Evolutionary conservation across 163 green algal species (phyloP).

Genomic region (Scenedesmus sp.): DNA sequence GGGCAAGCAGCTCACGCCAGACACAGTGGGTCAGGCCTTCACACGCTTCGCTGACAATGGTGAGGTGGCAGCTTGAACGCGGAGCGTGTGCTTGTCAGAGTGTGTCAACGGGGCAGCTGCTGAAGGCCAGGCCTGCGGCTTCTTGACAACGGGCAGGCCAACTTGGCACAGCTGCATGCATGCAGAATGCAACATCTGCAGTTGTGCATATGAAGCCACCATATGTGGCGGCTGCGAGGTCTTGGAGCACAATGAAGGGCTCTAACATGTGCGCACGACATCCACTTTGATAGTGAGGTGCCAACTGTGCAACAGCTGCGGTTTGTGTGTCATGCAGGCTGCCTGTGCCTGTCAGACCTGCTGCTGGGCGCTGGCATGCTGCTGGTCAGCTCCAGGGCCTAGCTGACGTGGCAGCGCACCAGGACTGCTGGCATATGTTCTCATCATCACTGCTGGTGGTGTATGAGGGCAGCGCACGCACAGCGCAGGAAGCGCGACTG

Average conservation of each 20-base stretch:
- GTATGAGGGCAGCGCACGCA: conserved; percentile 86
- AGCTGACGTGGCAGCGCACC: conserved; percentile 74
- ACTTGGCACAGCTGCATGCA: too few species aligned
- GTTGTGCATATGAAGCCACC: too few species aligned
- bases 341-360: conserved; percentile 13
- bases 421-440: conserved; percentile 81
- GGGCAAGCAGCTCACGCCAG: conserved; percentile 83
- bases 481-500: conserved; percentile 67
- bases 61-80: conserved; percentile 44
- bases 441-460: conserved; percentile 87
- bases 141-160: too few species aligned
- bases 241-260: too few species aligned
- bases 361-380: conserved; percentile 10
- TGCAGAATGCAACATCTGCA: too few species aligned
- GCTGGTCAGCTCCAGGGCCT: conserved; percentile 75
- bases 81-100: not conserved
- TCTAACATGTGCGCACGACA: too few species aligned
- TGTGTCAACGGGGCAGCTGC: too few species aligned
- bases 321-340: not conserved
- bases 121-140: too few species aligned
- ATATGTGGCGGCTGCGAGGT: too few species aligned
- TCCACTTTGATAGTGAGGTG: too few species aligned
- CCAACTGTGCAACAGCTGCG: too few species aligned
- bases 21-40: conserved; percentile 78
- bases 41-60: conserved; percentile 83